Percentiles rank a stretch among this genome's conserved stretches.
These are phyloP conservation scores for Syzygium oleosum DNA, from an alignment of 345 rosid genomes.

Conservation along the genomic window DNA sequence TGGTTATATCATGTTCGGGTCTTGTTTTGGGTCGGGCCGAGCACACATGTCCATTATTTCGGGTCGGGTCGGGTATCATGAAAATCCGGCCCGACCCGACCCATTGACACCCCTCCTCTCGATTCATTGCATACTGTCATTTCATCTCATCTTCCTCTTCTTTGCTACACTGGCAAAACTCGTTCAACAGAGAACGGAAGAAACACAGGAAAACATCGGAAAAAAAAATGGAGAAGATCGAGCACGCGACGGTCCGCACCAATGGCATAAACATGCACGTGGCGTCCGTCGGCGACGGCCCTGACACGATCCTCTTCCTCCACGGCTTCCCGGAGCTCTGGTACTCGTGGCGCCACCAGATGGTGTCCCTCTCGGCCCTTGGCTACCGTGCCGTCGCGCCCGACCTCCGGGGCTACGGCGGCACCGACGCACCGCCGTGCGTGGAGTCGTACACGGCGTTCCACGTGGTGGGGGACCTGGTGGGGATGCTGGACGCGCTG, in stretches of 20 bases:
- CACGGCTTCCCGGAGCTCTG: slow-evolving; percentile 31
- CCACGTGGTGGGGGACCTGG: slow-evolving; percentile 24
- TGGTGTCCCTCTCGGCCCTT: slow-evolving; percentile 36
- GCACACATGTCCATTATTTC: too few species aligned
- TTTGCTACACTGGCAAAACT: background rate
- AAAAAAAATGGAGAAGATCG: slow-evolving; percentile 18
- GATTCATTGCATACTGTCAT: background rate
- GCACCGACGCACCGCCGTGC: slow-evolving; percentile 48
- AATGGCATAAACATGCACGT: slow-evolving; percentile 29
- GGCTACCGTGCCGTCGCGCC: slow-evolving; percentile 69
- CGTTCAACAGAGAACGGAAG: background rate
- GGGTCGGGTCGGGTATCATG: too few species aligned
- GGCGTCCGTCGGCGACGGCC: slow-evolving; percentile 16
- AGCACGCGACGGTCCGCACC: slow-evolving; percentile 14
- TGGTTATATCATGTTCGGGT: too few species aligned
- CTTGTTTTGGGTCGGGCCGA: too few species aligned
- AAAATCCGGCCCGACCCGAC: too few species aligned
- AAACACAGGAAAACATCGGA: background rate
- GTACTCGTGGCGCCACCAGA: slow-evolving; percentile 72
- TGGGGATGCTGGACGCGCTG: slow-evolving; percentile 22
- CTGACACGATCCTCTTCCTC: slow-evolving; percentile 17
- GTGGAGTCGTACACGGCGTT: slow-evolving; percentile 24
- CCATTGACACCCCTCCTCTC: too few species aligned
- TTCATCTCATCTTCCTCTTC: background rate
- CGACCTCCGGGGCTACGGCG: slow-evolving; percentile 70